These are phyloP conservation scores for Lipomyces chichibuensis DNA, from an alignment of 805 yeast species.

Conservation along the genomic window DNA sequence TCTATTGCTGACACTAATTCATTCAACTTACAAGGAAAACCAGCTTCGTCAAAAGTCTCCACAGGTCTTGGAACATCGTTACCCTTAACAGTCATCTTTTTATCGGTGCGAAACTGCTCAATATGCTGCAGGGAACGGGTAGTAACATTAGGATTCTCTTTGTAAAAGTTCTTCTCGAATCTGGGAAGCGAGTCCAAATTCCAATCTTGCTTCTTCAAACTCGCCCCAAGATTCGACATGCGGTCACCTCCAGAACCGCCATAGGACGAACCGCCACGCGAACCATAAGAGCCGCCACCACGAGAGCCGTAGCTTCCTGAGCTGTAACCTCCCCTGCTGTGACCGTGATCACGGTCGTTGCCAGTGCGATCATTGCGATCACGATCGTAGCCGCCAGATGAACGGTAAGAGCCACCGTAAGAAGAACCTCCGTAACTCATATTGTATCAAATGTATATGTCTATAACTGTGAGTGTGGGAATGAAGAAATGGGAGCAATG, in stretches of 20 bases:
- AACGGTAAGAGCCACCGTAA: conserved; percentile 18
- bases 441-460: conserved; percentile 5
- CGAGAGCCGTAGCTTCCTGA: conserved; percentile 9
- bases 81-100: conserved; percentile 86
- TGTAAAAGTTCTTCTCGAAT: conserved; percentile 93
- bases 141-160: conserved; percentile 78
- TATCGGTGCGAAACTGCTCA: conserved; percentile 70
- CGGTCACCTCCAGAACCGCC: conserved; percentile 50
- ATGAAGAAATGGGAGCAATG: neutral
- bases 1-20: neutral
- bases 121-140: conserved; percentile 76
- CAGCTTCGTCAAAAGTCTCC: conserved; percentile 91
- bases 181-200: conserved; percentile 75
- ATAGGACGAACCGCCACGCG: conserved; percentile 46
- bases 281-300: conserved; percentile 36
- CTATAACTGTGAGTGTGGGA: neutral
- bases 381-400: conserved; percentile 9
- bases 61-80: conserved; percentile 91
- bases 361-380: conserved; percentile 17
- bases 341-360: neutral
- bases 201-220: conserved; percentile 77
- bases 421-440: conserved; percentile 34
- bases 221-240: conserved; percentile 54
- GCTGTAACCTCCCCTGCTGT: neutral
- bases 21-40: conserved; percentile 65